Conservation (phyloP, 2,329 filamentous ascomycete species). For the Didymella exigua region DNA sequence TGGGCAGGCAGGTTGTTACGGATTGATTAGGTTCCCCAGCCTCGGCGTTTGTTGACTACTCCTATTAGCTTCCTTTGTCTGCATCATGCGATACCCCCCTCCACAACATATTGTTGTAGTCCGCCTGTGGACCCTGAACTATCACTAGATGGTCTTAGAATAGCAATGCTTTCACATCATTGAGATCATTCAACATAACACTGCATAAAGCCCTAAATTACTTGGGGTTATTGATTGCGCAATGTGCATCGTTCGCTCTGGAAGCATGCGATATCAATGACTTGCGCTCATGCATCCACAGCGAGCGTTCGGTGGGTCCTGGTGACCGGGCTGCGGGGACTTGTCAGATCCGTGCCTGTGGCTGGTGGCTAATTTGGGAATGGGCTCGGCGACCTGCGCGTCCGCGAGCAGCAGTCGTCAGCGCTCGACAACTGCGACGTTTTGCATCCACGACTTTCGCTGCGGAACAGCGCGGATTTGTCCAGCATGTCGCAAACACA, state of each 20-base stretch:
- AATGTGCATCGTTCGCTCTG: not conserved
- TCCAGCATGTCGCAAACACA: conserved; percentile 54
- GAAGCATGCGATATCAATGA: not conserved
- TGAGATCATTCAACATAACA: not conserved
- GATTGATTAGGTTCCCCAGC: conserved; percentile 2
- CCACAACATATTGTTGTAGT: conserved; percentile 27
- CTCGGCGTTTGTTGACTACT: conserved; percentile 26
- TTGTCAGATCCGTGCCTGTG: conserved; percentile 25
- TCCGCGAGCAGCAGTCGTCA: conserved; percentile 17
- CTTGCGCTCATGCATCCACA: not conserved
- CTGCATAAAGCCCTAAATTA: not conserved
- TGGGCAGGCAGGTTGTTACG: conserved; percentile 25
- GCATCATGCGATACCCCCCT: conserved; percentile 26
- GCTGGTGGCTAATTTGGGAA: conserved; percentile 36
- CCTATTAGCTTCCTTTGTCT: conserved; percentile 18
- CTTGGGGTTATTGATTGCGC: not conserved
- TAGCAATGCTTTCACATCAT: conserved; percentile 8
- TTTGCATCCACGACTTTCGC: conserved; percentile 22
- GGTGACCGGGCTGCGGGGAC: conserved; percentile 18
- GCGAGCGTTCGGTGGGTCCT: conserved; percentile 18
- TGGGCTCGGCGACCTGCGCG: conserved; percentile 22
- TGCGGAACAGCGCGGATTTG: conserved; percentile 41
- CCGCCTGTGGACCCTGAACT: conserved; percentile 13
- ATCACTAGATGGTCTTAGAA: conserved; percentile 13
- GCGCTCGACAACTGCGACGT: conserved; percentile 22